A percentile compares a stretch with the other conserved stretches of the same genome.
Evolutionary conservation across 208 protist species (phyloP).

Genomic region (Crithidia expoeki): DNA sequence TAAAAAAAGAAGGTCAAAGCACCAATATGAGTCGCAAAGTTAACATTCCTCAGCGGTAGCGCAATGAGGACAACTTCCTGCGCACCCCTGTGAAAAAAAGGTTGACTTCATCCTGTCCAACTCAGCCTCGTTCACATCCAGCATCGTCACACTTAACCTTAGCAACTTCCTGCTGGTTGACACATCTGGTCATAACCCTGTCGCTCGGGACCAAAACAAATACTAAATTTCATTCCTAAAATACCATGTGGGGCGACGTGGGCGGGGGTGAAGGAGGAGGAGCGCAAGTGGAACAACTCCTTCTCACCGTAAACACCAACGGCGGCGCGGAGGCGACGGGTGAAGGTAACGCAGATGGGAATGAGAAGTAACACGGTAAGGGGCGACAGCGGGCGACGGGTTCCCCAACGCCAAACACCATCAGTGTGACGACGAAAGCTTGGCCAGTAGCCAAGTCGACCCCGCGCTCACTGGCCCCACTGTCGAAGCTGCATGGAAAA

Average conservation of each 20-base stretch:
- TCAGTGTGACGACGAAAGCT: not conserved
- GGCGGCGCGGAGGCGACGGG: too few species aligned
- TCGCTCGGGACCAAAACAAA: not conserved
- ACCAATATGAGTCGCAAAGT: not conserved
- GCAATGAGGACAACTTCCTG: not conserved
- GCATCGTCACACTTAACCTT: not conserved
- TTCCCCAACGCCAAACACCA: not conserved
- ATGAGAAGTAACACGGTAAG: too few species aligned
- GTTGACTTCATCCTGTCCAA: conserved; percentile 10
- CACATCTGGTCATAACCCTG: not conserved
- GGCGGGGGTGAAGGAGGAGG: too few species aligned
- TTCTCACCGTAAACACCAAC: too few species aligned
- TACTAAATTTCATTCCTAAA: too few species aligned
- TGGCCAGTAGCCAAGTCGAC: not conserved
- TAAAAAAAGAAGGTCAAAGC: not conserved
- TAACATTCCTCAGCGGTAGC: not conserved
- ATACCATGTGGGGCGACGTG: too few species aligned
- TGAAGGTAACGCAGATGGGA: too few species aligned
- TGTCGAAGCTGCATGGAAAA: not conserved
- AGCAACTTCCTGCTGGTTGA: not conserved
- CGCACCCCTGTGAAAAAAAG: not conserved
- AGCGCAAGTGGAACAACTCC: too few species aligned
- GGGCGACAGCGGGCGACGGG: not conserved
- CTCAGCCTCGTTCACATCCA: conserved; percentile 2
- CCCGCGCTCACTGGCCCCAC: not conserved